Evolutionary conservation across 1,139 yeast genomes (phyloP).

Genomic region (Diutina ranongensis): DNA sequence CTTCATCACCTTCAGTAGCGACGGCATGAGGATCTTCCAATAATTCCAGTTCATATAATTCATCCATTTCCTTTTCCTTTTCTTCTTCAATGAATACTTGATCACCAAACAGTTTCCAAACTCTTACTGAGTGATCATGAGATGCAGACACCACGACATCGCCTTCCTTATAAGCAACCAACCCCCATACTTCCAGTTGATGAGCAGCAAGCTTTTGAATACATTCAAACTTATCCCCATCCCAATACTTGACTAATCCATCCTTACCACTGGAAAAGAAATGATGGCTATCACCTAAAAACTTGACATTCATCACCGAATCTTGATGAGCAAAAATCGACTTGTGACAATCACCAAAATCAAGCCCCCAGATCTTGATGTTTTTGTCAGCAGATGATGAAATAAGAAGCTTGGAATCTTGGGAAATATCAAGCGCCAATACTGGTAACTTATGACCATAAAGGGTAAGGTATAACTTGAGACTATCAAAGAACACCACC

Average conservation of each 20-base stretch:
- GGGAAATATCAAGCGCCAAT: slow-evolving; percentile 77
- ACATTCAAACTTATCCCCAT: slow-evolving; percentile 92
- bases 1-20: slow-evolving; percentile 31
- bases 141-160: slow-evolving; percentile 72
- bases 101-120: slow-evolving; percentile 90
- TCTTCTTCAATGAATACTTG: slow-evolving; percentile 94
- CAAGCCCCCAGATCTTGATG: slow-evolving; percentile 96
- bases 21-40: slow-evolving; percentile 57
- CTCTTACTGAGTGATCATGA: slow-evolving; percentile 85
- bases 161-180: slow-evolving; percentile 68
- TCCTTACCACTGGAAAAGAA: slow-evolving; percentile 90
- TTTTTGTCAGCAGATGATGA: slow-evolving; percentile 96
- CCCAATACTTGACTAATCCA: slow-evolving; percentile 89
- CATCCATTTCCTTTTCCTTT: slow-evolving; percentile 90
- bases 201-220: slow-evolving; percentile 82
- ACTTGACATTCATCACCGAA: slow-evolving; percentile 78
- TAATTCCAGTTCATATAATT: slow-evolving; percentile 69
- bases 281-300: slow-evolving; percentile 75
- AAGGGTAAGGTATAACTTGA: slow-evolving; percentile 76
- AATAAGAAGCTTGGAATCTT: slow-evolving; percentile 74
- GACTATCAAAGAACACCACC: slow-evolving; percentile 75
- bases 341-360: slow-evolving; percentile 96
- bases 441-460: slow-evolving; percentile 97
- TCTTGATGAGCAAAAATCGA: slow-evolving; percentile 96
- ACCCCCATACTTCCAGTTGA: slow-evolving; percentile 88